Base-by-base conservation (phyloP, 768 basidiomycete genomes). In the Sporobolomyces phaffii region DNA sequence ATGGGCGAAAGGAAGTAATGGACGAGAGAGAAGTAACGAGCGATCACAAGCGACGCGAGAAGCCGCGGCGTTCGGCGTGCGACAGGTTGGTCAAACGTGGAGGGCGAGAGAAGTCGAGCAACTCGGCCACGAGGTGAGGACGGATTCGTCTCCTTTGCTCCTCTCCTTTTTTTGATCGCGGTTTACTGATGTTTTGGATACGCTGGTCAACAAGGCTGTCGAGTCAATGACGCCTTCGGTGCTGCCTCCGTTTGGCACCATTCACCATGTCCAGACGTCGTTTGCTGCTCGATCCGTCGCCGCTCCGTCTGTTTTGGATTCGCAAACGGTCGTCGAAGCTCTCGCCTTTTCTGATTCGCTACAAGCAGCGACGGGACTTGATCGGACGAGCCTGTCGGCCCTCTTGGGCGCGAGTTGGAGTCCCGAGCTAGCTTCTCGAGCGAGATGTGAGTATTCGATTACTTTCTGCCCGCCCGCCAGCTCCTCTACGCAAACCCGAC, bases 41-140 rank as follows among this genome's bases (percentile, higher is more conserved):
- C 22, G 60, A 36, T 57, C 41, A 7, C 33, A 56, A 49, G 69
- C 69, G 36, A 53, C 51, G 10, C 41, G 62, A n/a, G 65, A 66
- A 31, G 15, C 59, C 14, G 60, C 34, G 28, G 68, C 49, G 18
- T 5, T 15, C 3, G 54, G 33, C 18, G 13, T 64, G 2, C 14
- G 10, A 3, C 40, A 34, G 36, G 33, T 65, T 22, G 56, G 60
- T 0, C 43, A 26, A 38, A 51, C 40, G 4, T 57, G 60, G 59
- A 49, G 38, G 11, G 24, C 44, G 11, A 6, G 22, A 8, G 67
- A 63, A 41, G 20, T 69, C 1, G 62, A 48, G 33, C n/a, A 29
- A 47, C 13, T 59, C 1, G 50, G 38, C 24, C 31, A 31, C 26
- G 57, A 63, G 18, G 62, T 63, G 18, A 45, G 58, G 24, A 36